Conservation (phyloP, 2,329 filamentous ascomycete species). For the Magnaporthiopsis incrustans region DNA sequence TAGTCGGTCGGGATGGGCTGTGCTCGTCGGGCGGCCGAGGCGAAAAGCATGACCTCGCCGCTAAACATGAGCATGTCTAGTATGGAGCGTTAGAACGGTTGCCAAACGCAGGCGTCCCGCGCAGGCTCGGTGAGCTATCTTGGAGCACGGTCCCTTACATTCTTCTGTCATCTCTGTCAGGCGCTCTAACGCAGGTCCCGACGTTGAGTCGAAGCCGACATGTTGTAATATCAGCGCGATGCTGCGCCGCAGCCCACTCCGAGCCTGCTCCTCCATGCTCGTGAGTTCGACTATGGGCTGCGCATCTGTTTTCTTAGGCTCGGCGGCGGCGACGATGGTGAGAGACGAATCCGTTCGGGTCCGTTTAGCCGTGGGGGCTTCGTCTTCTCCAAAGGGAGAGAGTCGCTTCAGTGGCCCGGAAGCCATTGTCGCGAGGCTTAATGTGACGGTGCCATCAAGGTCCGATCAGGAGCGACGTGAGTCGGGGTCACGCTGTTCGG, state of each 20-base stretch:
- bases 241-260: constrained; percentile 41
- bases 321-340: constrained; percentile 7
- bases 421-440: constrained; percentile 12
- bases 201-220: constrained; percentile 49
- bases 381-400: constrained; percentile 21
- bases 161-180: constrained; percentile 52
- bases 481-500: not conserved
- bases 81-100: not conserved
- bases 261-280: constrained; percentile 23
- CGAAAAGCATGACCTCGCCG: constrained; percentile 37
- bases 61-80: constrained; percentile 42
- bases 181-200: constrained; percentile 49
- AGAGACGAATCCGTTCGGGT: constrained; percentile 14
- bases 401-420: constrained; percentile 27
- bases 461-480: not conserved
- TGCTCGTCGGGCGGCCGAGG: constrained; percentile 41
- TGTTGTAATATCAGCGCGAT: constrained; percentile 48
- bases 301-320: constrained; percentile 13
- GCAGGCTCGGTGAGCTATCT: not conserved
- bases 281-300: not conserved
- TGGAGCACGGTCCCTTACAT: constrained; percentile 34
- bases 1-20: constrained; percentile 50
- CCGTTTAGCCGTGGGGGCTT: constrained; percentile 24
- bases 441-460: constrained; percentile 8
- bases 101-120: not conserved